These are phyloP conservation scores for Avena eriantha DNA, from an alignment of 176 grass and related monocot species.

Conservation along the genomic window DNA sequence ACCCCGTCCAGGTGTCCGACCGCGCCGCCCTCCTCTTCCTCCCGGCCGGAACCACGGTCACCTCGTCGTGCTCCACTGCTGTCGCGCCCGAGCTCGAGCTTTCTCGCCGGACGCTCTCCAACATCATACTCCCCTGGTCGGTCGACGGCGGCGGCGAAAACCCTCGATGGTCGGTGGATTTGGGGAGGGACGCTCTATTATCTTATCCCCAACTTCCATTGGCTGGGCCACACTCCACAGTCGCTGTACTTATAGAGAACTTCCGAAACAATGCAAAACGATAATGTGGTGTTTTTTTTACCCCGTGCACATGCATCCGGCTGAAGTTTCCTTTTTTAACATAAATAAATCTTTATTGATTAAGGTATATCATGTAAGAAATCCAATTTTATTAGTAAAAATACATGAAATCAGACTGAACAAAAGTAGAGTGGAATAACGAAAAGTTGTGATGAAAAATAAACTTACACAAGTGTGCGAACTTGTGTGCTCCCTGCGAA, in stretches of 20 bases:
- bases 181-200: not conserved
- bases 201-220: not conserved
- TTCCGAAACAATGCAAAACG: no score
- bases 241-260: not conserved
- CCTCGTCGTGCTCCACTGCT: not conserved
- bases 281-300: no score
- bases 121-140: not conserved
- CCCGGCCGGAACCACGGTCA: not conserved
- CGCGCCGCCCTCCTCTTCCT: not conserved
- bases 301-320: no score
- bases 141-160: not conserved
- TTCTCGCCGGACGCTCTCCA: not conserved
- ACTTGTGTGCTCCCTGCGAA: no score
- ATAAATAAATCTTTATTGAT: no score
- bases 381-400: no score
- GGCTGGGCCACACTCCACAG: not conserved
- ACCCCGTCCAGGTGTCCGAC: slow-evolving; percentile 8
- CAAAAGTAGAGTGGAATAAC: no score
- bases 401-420: no score
- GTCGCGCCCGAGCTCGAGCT: not conserved
- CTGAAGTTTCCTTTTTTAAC: no score
- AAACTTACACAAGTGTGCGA: no score
- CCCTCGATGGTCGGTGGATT: not conserved
- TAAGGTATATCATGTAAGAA: no score
- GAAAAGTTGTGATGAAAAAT: no score